These are phyloP conservation scores for Diaporthe ilicicola DNA, from an alignment of 2,329 filamentous ascomycete species.

Conservation along the genomic window DNA sequence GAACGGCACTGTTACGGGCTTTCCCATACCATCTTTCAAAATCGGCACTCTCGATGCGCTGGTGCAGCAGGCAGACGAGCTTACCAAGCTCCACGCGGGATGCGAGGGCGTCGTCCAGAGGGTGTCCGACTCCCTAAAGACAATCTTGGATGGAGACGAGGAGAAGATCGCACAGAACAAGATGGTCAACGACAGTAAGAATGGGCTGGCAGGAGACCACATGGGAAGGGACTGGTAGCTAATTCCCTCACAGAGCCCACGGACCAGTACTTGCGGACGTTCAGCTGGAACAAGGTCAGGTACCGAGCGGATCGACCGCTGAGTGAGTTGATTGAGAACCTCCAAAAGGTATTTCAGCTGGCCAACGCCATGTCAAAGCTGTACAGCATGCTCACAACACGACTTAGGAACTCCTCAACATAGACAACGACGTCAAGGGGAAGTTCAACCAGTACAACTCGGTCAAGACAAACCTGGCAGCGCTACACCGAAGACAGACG, in stretches of 20 bases:
- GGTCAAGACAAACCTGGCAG: constrained; percentile 83
- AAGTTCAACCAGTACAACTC: constrained; percentile 96
- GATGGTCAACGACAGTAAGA: constrained; percentile 90
- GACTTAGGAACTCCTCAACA: constrained; percentile 80
- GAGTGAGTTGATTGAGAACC: constrained; percentile 82
- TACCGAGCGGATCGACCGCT: constrained; percentile 94
- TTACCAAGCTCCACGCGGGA: constrained; percentile 83
- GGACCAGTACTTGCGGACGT: constrained; percentile 88
- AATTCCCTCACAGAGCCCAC: constrained; percentile 76
- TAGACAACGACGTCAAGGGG: constrained; percentile 94
- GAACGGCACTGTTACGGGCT: constrained; percentile 78
- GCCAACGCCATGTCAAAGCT: neutral
- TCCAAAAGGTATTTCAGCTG: constrained; percentile 76
- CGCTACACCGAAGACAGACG: constrained; percentile 89
- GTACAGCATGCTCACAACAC: constrained; percentile 6
- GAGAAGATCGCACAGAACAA: constrained; percentile 86
- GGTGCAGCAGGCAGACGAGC: constrained; percentile 94
- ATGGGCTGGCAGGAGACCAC: neutral
- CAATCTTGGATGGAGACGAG: constrained; percentile 84
- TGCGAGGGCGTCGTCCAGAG: constrained; percentile 88
- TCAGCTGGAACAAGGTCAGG: constrained; percentile 97
- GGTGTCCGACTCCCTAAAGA: constrained; percentile 84
- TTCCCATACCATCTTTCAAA: constrained; percentile 93
- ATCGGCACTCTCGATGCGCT: constrained; percentile 95
- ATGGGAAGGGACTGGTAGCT: constrained; percentile 3